Percentiles rank a stretch among this genome's conserved stretches.
phyloP scores from a whole-genome alignment of 2,329 filamentous ascomycete genomes.

The Aureobasidium sp. region DNA sequence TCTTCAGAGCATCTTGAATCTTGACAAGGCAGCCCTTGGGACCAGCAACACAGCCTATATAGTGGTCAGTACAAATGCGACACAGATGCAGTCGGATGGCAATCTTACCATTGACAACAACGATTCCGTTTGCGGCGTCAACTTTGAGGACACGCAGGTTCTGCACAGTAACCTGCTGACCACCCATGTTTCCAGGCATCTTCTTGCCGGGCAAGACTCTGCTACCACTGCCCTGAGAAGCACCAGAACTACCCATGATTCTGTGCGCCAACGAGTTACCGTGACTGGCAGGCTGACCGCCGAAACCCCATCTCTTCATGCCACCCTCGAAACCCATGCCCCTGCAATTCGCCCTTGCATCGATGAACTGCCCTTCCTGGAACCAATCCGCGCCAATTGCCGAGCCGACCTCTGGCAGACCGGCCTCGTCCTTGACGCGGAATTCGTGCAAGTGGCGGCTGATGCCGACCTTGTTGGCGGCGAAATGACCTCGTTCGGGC shows the following conservation, averaged over 20 bases:
- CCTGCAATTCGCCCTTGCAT: constrained; percentile 69
- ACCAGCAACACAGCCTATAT: constrained; percentile 65
- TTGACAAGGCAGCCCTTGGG: constrained; percentile 80
- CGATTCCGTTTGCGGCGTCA: constrained; percentile 76
- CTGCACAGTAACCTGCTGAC: constrained; percentile 79
- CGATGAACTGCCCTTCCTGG: constrained; percentile 80
- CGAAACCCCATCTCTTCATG: constrained; percentile 93
- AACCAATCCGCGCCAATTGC: constrained; percentile 85
- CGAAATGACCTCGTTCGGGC: constrained; percentile 81
- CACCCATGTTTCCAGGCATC: constrained; percentile 96
- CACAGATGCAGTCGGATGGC: neutral
- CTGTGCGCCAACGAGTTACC: constrained; percentile 93
- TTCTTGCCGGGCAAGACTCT: constrained; percentile 93
- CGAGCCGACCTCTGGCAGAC: constrained; percentile 68
- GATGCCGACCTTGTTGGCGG: constrained; percentile 70
- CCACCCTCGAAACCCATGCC: constrained; percentile 94
- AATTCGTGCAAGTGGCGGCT: constrained; percentile 85
- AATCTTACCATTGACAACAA: constrained; percentile 70
- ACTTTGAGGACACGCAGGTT: constrained; percentile 85
- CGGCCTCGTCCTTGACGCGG: constrained; percentile 65
- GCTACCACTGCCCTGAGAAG: constrained; percentile 84
- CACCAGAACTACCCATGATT: constrained; percentile 82
- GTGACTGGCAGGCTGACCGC: constrained; percentile 83
- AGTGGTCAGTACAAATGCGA: neutral
- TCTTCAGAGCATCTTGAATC: constrained; percentile 87